A percentile compares a stretch with the other conserved stretches of the same genome.
phyloP scores from a whole-genome alignment of 192 early-diverging fungal species.

The Entomortierella beljakovae region DNA sequence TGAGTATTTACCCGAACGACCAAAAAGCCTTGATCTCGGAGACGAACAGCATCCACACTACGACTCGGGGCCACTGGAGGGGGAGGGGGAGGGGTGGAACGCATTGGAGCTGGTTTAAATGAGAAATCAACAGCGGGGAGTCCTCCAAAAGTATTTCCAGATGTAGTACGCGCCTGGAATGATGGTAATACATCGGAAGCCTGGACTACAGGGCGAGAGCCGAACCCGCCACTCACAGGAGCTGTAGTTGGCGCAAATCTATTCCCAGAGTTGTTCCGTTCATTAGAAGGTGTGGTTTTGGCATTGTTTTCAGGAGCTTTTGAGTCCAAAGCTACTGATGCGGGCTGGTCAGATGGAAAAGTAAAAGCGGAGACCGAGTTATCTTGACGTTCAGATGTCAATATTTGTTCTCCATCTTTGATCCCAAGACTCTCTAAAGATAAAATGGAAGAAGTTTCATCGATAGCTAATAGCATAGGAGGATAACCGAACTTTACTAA shows the following conservation, averaged over 20 bases:
- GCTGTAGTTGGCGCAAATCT: background rate
- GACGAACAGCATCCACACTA: constrained; percentile 17
- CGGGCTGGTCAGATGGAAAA: background rate
- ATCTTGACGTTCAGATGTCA: constrained; percentile 30
- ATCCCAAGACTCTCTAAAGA: constrained; percentile 37
- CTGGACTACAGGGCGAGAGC: constrained; percentile 13
- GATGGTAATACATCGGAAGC: constrained; percentile 1
- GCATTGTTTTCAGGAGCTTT: background rate
- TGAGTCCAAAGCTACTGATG: background rate
- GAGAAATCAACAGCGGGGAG: constrained; percentile 8
- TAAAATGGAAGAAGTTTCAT: constrained; percentile 7
- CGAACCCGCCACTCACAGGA: constrained; percentile 11
- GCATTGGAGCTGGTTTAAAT: constrained; percentile 4
- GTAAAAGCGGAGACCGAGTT: constrained; percentile 3
- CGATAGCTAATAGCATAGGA: constrained; percentile 21
- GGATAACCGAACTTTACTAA: constrained; percentile 56
- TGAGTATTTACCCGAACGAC: constrained; percentile 49
- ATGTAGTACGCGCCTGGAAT: constrained; percentile 21
- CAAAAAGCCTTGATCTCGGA: constrained; percentile 41
- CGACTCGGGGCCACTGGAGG: background rate
- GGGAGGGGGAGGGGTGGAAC: background rate
- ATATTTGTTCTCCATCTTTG: constrained; percentile 49
- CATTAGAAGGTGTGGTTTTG: background rate
- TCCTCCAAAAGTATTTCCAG: constrained; percentile 14
- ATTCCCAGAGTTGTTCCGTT: background rate